Evolutionary conservation across 805 yeast species (phyloP).

Genomic region (Kluyveromyces aestuarii): DNA sequence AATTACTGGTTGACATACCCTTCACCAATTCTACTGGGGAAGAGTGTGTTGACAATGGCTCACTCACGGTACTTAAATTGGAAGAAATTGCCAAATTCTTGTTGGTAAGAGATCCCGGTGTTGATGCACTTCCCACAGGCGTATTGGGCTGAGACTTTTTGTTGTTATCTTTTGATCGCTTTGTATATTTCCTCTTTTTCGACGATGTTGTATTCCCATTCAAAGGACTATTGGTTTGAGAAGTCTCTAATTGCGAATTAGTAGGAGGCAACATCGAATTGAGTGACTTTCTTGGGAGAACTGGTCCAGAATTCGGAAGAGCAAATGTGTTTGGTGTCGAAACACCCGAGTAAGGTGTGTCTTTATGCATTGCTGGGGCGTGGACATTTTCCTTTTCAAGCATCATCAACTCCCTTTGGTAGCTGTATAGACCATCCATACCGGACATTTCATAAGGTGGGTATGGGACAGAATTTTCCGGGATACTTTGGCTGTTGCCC

Average conservation of each 20-base stretch:
- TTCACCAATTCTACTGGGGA: not conserved
- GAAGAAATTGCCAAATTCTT: not conserved
- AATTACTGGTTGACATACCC: not conserved
- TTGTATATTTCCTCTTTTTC: constrained; percentile 2
- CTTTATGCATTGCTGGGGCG: constrained; percentile 8
- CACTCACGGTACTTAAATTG: not conserved
- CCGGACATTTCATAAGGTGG: constrained; percentile 6
- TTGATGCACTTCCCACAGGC: constrained; percentile 8
- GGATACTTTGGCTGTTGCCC: not conserved
- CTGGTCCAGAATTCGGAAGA: constrained; percentile 41
- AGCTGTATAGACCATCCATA: constrained; percentile 59
- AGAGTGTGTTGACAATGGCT: not conserved
- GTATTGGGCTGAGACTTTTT: constrained; percentile 9
- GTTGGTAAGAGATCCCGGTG: not conserved
- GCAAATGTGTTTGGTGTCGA: constrained; percentile 59
- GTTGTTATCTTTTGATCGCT: not conserved
- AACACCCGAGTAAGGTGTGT: constrained; percentile 37
- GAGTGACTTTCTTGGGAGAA: not conserved
- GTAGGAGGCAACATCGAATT: constrained; percentile 1
- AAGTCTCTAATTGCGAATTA: not conserved
- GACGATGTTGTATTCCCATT: not conserved
- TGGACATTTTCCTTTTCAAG: constrained; percentile 68
- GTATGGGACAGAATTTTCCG: not conserved
- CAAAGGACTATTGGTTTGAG: not conserved
- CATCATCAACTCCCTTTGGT: constrained; percentile 68